Evolutionary conservation across 1,139 yeast species (phyloP).

Genomic region (Diutina catenulata): DNA sequence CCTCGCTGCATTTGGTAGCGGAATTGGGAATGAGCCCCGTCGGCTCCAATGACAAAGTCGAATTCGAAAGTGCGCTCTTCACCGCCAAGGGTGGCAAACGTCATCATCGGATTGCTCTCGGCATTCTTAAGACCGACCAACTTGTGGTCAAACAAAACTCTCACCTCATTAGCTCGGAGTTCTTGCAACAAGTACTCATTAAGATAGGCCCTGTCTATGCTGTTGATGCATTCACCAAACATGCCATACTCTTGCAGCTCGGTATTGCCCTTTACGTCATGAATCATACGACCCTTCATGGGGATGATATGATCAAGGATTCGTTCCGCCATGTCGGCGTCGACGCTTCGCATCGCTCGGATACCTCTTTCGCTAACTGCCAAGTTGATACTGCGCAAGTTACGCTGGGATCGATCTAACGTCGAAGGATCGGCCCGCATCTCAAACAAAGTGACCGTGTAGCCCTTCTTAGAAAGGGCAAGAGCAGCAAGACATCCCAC

Average conservation of each 20-base stretch:
- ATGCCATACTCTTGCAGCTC: conserved; percentile 69
- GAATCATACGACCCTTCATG: conserved; percentile 87
- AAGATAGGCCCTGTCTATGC: conserved; percentile 66
- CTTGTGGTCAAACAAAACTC: conserved; percentile 46
- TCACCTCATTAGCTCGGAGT: conserved; percentile 29
- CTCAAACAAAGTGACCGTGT: conserved; percentile 60
- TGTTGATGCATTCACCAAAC: conserved; percentile 76
- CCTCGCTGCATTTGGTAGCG: conserved; percentile 58
- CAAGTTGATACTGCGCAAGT: conserved; percentile 65
- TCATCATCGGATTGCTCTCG: conserved; percentile 15
- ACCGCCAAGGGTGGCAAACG: conserved; percentile 12
- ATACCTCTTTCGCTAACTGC: conserved; percentile 85
- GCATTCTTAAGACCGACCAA: conserved; percentile 19
- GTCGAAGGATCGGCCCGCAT: conserved; percentile 29
- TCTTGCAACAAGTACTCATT: conserved; percentile 58
- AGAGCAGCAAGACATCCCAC: conserved; percentile 85
- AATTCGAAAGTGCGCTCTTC: conserved; percentile 17
- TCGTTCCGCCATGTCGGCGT: conserved; percentile 41
- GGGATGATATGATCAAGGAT: conserved; percentile 60
- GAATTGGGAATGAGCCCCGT: conserved; percentile 74
- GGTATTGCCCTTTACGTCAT: conserved; percentile 46
- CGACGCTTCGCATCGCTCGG: conserved; percentile 52
- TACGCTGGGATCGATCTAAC: conserved; percentile 14
- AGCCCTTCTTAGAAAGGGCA: conserved; percentile 67
- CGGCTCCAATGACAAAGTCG: conserved; percentile 70